Evolutionary conservation across 2,329 filamentous ascomycete species (phyloP).

Genomic region (Zymoseptoria crescenta): DNA sequence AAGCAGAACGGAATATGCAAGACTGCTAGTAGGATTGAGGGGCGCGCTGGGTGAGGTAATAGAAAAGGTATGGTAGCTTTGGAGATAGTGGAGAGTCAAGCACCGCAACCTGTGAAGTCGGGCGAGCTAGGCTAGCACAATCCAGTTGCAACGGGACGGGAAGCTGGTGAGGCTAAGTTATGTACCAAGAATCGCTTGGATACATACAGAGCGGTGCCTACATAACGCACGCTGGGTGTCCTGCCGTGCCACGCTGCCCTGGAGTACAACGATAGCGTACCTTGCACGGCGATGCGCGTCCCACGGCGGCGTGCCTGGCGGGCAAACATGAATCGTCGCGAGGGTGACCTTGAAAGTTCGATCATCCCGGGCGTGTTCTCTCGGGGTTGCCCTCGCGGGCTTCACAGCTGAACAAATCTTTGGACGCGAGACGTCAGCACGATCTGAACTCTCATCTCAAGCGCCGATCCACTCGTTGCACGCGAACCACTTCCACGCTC

Average conservation of each 20-base stretch:
- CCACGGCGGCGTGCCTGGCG: slow-evolving; percentile 7
- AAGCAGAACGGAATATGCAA: not conserved
- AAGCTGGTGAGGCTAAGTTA: not conserved
- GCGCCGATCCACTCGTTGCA: slow-evolving; percentile 12
- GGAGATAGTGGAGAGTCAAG: not conserved
- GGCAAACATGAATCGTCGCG: slow-evolving; percentile 7
- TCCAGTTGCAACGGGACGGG: not conserved
- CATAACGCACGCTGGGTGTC: slow-evolving; percentile 4
- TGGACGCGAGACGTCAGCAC: slow-evolving; percentile 13
- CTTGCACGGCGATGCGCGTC: slow-evolving; percentile 1
- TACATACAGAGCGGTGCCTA: slow-evolving; percentile 13
- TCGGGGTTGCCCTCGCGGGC: not conserved
- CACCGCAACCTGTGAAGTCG: not conserved
- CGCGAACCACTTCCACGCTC: slow-evolving; percentile 12
- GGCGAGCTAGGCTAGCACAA: not conserved
- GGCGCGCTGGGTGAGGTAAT: not conserved
- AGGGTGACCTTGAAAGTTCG: slow-evolving; percentile 2
- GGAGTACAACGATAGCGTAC: slow-evolving; percentile 2
- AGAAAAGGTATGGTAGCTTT: not conserved
- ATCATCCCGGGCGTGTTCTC: not conserved
- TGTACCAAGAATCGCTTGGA: slow-evolving; percentile 6
- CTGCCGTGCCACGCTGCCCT: slow-evolving; percentile 7
- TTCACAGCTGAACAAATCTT: not conserved
- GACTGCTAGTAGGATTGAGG: not conserved
- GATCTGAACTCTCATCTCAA: slow-evolving; percentile 13